Percentiles rank a stretch among this genome's conserved stretches.
These are phyloP conservation scores for Canariomyces notabilis DNA, from an alignment of 2,329 filamentous ascomycete genomes.

Conservation along the genomic window DNA sequence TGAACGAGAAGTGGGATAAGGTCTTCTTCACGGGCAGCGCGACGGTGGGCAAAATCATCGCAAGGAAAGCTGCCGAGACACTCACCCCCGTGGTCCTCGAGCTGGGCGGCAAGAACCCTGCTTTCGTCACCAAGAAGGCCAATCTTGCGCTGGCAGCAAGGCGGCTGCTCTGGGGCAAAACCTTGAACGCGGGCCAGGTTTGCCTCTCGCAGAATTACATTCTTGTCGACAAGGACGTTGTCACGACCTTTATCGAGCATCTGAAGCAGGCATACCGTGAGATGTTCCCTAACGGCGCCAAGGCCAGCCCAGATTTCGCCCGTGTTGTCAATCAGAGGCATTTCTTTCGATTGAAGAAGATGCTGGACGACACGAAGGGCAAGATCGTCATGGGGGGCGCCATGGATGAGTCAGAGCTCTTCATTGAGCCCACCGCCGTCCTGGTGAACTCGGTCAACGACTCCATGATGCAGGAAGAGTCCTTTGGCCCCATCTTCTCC, in stretches of 20 bases:
- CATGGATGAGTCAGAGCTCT: constrained; percentile 72
- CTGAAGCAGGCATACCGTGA: constrained; percentile 66
- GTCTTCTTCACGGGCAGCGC: constrained; percentile 91
- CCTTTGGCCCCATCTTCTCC: constrained; percentile 87
- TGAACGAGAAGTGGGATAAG: constrained; percentile 94
- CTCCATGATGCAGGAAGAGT: constrained; percentile 74
- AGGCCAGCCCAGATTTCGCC: constrained; percentile 70
- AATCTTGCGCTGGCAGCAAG: constrained; percentile 76
- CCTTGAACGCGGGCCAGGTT: constrained; percentile 80
- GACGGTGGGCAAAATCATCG: constrained; percentile 76
- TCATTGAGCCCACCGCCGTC: constrained; percentile 92
- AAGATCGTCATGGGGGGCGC: constrained; percentile 83
- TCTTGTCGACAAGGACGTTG: constrained; percentile 69
- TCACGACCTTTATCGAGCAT: constrained; percentile 67
- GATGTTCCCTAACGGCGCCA: constrained; percentile 80
- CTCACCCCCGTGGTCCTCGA: constrained; percentile 86
- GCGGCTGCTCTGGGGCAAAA: constrained; percentile 84
- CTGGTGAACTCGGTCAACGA: constrained; percentile 71
- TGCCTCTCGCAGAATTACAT: constrained; percentile 93
- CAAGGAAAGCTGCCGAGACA: constrained; percentile 82
- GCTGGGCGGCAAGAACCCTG: constrained; percentile 86
- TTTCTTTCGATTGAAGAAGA: constrained; percentile 78
- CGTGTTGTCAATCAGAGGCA: constrained; percentile 77
- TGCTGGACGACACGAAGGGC: constrained; percentile 80
- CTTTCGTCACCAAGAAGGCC: constrained; percentile 80